Percentiles rank a stretch among this genome's conserved stretches.
phyloP scores from a whole-genome alignment of 495 filamentous ascomycete species.

The Talaromyces liani region DNA sequence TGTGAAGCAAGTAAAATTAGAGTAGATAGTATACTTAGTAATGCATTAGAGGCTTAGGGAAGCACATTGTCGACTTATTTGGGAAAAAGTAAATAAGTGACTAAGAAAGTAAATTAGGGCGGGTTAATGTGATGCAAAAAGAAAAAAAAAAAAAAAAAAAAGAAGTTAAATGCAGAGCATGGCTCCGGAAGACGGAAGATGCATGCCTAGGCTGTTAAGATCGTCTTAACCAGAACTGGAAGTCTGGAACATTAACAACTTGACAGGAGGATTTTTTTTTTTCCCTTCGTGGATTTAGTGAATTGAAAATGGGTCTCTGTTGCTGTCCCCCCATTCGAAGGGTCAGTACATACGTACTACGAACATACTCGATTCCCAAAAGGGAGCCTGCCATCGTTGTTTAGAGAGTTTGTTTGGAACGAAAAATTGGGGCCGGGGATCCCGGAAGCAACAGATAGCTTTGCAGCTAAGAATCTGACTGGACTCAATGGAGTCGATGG shows the following conservation, averaged over 20 bases:
- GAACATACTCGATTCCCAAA: background rate
- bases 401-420: background rate
- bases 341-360: too few relatives aligned
- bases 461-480: background rate
- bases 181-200: background rate
- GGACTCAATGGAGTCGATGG: background rate
- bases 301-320: background rate
- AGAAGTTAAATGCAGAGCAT: background rate
- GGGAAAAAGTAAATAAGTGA: background rate
- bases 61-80: background rate
- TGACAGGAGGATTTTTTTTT: background rate
- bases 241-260: too few relatives aligned
- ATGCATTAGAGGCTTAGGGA: background rate
- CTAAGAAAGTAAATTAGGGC: background rate
- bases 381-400: background rate
- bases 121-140: background rate
- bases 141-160: background rate
- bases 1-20: conserved; percentile 4
- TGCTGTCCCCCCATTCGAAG: background rate
- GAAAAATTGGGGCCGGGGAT: background rate
- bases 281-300: background rate
- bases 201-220: background rate
- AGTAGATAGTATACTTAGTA: background rate
- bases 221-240: background rate
- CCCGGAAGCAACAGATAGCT: background rate